Percentiles rank a stretch among this genome's conserved stretches.
Conservation (phyloP, 345 rosid genomes). For the Aurinia saxatilis region DNA sequence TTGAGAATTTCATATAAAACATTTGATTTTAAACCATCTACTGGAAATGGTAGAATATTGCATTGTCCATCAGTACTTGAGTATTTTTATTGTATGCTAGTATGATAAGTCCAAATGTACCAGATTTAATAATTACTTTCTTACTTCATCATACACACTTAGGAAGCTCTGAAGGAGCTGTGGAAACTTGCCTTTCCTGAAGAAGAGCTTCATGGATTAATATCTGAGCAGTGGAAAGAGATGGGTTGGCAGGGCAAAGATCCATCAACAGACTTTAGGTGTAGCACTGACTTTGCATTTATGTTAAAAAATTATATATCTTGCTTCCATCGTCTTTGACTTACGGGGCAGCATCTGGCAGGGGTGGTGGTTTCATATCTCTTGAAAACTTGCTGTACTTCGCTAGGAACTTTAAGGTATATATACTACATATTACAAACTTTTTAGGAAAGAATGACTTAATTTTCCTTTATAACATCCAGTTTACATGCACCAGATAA, state of each 20-base stretch:
- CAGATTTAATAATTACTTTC: background rate
- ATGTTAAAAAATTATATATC: background rate
- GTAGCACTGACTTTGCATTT: conserved; percentile 4
- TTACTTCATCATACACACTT: conserved; percentile 4
- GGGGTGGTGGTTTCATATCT: conserved; percentile 99
- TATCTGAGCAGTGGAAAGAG: conserved; percentile 99
- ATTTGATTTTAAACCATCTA: background rate
- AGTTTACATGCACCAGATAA: background rate
- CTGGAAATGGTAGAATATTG: background rate
- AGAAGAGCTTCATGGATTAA: conserved; percentile 74
- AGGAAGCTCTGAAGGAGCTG: conserved; percentile 83
- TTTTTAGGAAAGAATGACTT: background rate
- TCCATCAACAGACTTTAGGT: conserved; percentile 99
- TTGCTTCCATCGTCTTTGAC: conserved; percentile 13
- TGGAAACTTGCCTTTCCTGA: conserved; percentile 93
- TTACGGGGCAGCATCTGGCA: conserved; percentile 30
- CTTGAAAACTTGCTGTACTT: conserved; percentile 93
- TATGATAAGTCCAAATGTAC: background rate
- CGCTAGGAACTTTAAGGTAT: conserved; percentile 78
- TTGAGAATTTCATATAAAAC: background rate
- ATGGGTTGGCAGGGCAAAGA: conserved; percentile 99
- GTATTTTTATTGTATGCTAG: background rate
- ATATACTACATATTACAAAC: background rate
- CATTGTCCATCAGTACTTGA: background rate
- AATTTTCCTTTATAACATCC: background rate